Base-by-base conservation (phyloP, 495 filamentous ascomycete genomes). In the Daldinia concentrica region DNA sequence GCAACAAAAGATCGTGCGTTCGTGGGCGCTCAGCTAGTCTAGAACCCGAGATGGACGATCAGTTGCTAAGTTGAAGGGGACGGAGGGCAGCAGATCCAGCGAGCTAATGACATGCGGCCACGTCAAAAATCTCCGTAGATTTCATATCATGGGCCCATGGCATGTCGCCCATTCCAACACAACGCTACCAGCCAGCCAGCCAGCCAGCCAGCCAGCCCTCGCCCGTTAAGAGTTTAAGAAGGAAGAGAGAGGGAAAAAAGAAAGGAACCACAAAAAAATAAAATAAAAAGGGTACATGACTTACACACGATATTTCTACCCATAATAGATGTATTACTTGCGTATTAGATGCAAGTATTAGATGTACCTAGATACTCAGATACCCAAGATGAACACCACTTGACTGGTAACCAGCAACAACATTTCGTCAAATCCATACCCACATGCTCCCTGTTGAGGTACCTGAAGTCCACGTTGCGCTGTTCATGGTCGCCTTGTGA, bases 71-170 rank as follows among this genome's bases (percentile, higher is more conserved):
- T 66, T 73, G 57, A 69, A 66, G 62, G 71, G 71, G 58, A 69
- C 66, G 66, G 71, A 73, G 71, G 71, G 71, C 71, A 73, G 71
- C 71, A 73, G 66, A 58, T 69, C 71, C 66, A 59, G 66, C 71
- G 51, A 73, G 58, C 73, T 76, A 78, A 78, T 78, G 76, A 78
- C 48, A 72, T 74, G 74, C 74, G 72, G 76, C 76, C 76, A 78
- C 76, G 76, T 78, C 76, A 74, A 78, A 76, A 76, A 66, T 78
- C 74, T 74, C 76, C 74, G 76, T 74, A 68, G 67, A 68, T 71
- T 69, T 65, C 64, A 66, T 67, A 71, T 74, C 68, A 74, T 71
- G 68, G 68, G 62, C 65, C 68, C 75, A 73, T 74, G 63, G 66
- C 68, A 71, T 64, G 69, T 65, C 68, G 76, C 74, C 71, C 73